Base-by-base conservation (phyloP, 2,329 filamentous ascomycete genomes). In the Kalmusia sp. region DNA sequence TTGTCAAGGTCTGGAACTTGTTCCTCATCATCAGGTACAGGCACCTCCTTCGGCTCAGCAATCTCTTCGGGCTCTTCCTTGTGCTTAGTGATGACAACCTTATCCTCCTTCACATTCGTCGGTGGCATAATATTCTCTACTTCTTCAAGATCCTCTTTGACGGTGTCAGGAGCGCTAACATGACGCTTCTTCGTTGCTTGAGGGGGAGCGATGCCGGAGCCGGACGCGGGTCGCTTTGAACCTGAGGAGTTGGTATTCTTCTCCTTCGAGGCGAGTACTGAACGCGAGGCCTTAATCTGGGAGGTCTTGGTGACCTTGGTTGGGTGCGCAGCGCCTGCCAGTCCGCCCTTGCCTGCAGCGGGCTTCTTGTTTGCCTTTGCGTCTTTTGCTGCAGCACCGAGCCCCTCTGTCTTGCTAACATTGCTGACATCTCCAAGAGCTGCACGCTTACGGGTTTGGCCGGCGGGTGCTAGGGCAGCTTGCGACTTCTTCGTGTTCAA, bases 341-440 rank as follows among this genome's bases (percentile, higher is more conserved):
- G 80, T 51, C 87, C 87, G 43, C 69, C 68, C 68, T 82, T 88
- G 70, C 80, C 81, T 34, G 77, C 77, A 31, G 80, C 73, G 39
- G 81, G 78, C 82, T 96, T 96, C 82, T 96, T 96, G 63, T 83
- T 85, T 51, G 91, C 89, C 58, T 82, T 71, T 60, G 65, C 51
- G 67, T 76, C 77, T 52, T 76, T 79, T 5, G 77, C 81, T 49
- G 51, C 66, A 41, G 61, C 63, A 57, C 63, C 69, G 14, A 61
- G 57, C 30, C 48, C 55, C 17, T 91, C 90, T 41, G 84, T 83
- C 76, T 97, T 98, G 67, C 87, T 87, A 59, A 96, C 89, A 79
- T 99, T 99, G 84, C 92, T 98, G 65, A 97, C 90, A 80, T 99
- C 95, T 53, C 91, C 92, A 31, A 99, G 84, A 43, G 91, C 93